Percentiles rank a stretch among this genome's conserved stretches.
Conservation (phyloP, 1,284 basidiomycete genomes). For the Boletus hoseneyae region DNA sequence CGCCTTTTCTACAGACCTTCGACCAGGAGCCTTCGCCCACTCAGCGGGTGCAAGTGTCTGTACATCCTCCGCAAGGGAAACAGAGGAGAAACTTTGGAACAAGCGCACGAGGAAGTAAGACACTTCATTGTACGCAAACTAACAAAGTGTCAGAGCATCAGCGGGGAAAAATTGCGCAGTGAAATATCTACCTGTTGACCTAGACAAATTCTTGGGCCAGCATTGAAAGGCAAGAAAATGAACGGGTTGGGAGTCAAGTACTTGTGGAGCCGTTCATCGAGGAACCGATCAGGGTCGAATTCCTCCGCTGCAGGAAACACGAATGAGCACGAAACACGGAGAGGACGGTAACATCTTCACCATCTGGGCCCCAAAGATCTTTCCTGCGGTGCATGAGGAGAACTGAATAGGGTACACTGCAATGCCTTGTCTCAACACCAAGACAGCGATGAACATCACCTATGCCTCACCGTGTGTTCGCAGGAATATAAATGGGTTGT, state of each 20-base stretch:
- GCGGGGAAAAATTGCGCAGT: background rate
- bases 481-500: constrained; percentile 30
- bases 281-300: constrained; percentile 41
- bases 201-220: constrained; percentile 46
- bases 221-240: constrained; percentile 40
- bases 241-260: constrained; percentile 35
- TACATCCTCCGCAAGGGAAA: constrained; percentile 36
- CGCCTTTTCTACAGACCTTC: constrained; percentile 31
- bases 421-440: constrained; percentile 10
- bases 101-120: constrained; percentile 42
- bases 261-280: constrained; percentile 33
- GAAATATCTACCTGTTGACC: constrained; percentile 40
- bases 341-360: constrained; percentile 9
- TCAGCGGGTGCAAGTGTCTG: constrained; percentile 36
- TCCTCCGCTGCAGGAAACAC: constrained; percentile 24
- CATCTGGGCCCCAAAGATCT: constrained; percentile 39
- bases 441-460: constrained; percentile 17
- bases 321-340: background rate
- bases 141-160: background rate
- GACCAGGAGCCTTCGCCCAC: constrained; percentile 26
- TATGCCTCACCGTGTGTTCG: constrained; percentile 41
- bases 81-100: constrained; percentile 36
- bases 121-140: constrained; percentile 44
- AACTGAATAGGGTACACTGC: constrained; percentile 32
- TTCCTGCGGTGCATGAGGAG: constrained; percentile 37